Evolutionary conservation across 2,329 filamentous ascomycete species (phyloP).

Genomic region (Teratosphaeria destructans): DNA sequence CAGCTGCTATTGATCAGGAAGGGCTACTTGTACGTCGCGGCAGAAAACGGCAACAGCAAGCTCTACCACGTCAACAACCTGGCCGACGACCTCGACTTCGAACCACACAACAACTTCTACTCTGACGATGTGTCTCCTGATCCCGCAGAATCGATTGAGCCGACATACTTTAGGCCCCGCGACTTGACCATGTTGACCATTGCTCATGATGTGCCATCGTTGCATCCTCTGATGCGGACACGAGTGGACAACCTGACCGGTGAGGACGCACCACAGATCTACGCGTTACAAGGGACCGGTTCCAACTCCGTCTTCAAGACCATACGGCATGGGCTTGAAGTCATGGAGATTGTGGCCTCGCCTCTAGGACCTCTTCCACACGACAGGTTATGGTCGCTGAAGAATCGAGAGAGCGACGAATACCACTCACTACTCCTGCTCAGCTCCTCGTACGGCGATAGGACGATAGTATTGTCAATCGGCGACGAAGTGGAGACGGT

Average conservation of each 20-base stretch:
- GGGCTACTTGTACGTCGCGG: constrained; percentile 85
- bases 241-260: constrained; percentile 83
- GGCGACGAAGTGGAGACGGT: constrained; percentile 96
- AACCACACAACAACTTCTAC: constrained; percentile 48
- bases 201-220: constrained; percentile 45
- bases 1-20: constrained; percentile 90
- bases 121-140: constrained; percentile 58
- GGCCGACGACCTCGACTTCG: constrained; percentile 78
- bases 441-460: constrained; percentile 32
- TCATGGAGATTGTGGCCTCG: constrained; percentile 52
- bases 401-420: constrained; percentile 67
- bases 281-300: constrained; percentile 79
- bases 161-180: constrained; percentile 77
- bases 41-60: constrained; percentile 84
- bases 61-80: constrained; percentile 98
- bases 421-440: constrained; percentile 95
- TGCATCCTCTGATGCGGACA: constrained; percentile 86
- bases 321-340: constrained; percentile 83
- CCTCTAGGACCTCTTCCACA: constrained; percentile 21
- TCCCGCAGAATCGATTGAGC: constrained; percentile 58
- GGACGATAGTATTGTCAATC: constrained; percentile 84
- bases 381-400: constrained; percentile 76
- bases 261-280: constrained; percentile 94
- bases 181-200: constrained; percentile 59
- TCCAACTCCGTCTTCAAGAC: constrained; percentile 84